Percentiles rank a stretch among this genome's conserved stretches.
phyloP scores from a whole-genome alignment of 345 rosid genomes.

The Populus ilicifolia region DNA sequence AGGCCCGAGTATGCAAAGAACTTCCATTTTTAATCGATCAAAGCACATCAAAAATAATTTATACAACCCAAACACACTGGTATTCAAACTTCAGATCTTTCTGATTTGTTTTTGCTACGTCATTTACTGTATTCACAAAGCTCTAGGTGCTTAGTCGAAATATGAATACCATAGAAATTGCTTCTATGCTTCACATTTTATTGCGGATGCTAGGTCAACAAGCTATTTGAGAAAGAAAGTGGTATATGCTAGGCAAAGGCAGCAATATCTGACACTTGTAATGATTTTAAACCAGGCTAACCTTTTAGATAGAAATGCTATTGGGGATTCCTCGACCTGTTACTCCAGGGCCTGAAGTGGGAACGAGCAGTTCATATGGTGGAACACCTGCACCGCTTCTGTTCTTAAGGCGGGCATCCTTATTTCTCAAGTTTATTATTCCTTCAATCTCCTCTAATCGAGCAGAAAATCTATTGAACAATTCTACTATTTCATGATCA shows the following conservation, averaged over 20 bases:
- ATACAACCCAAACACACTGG: background rate
- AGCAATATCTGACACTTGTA: background rate
- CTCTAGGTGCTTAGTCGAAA: background rate
- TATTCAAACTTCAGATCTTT: background rate
- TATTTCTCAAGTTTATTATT: slow-evolving; percentile 54
- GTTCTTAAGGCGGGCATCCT: slow-evolving; percentile 51
- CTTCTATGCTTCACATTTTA: background rate
- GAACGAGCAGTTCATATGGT: slow-evolving; percentile 77
- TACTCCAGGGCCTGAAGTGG: slow-evolving; percentile 78
- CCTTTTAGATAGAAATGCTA: slow-evolving; percentile 68
- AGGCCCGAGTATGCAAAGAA: background rate
- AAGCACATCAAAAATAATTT: background rate
- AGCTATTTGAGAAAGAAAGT: background rate
- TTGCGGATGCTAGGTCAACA: background rate
- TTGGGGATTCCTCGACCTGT: slow-evolving; percentile 95
- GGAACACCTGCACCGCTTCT: slow-evolving; percentile 91
- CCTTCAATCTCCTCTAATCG: slow-evolving; percentile 66
- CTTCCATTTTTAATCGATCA: background rate
- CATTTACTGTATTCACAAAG: background rate
- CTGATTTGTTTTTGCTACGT: background rate
- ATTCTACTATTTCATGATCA: slow-evolving; percentile 46
- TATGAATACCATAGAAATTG: too few relatives aligned
- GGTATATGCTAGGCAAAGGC: background rate
- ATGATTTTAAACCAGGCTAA: background rate
- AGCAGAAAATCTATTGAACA: slow-evolving; percentile 50